These are phyloP conservation scores for Saccharum spontaneum DNA, from an alignment of 176 grass and related monocot genomes.

Conservation along the genomic window DNA sequence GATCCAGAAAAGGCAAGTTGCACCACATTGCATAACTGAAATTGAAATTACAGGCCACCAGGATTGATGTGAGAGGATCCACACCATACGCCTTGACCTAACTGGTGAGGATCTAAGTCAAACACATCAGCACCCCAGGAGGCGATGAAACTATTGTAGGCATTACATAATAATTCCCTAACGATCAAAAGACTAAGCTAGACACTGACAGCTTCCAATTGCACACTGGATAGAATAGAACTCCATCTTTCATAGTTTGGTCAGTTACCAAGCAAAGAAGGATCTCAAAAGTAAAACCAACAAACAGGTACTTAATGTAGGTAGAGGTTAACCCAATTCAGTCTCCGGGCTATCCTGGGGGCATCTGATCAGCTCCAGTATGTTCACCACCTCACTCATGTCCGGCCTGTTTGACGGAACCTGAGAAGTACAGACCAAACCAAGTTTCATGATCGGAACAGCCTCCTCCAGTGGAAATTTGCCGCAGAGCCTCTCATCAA, in stretches of 20 bases:
- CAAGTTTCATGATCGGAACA: conserved; percentile 85
- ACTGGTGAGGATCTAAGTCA: conserved; percentile 56
- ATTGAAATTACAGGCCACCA: conserved; percentile 3
- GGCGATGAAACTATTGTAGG: conserved; percentile 4
- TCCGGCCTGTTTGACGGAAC: conserved; percentile 96
- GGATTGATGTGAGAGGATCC: conserved; percentile 59
- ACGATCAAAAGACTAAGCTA: conserved; percentile 35
- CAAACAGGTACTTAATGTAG: background rate
- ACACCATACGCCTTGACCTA: conserved; percentile 40
- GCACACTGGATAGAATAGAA: conserved; percentile 22
- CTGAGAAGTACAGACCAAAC: conserved; percentile 91
- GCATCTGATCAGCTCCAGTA: conserved; percentile 95
- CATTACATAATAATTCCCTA: conserved; percentile 37
- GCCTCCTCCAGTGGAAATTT: conserved; percentile 92
- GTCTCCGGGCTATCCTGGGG: conserved; percentile 86
- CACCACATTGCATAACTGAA: conserved; percentile 16
- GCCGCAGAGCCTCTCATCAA: conserved; percentile 78
- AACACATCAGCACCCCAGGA: conserved; percentile 59
- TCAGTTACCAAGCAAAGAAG: conserved; percentile 27
- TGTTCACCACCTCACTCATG: conserved; percentile 97
- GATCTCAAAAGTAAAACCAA: conserved; percentile 1
- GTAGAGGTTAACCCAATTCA: conserved; percentile 60
- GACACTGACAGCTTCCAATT: conserved; percentile 20
- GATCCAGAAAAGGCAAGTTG: background rate
- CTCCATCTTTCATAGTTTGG: conserved; percentile 6